Evolutionary conservation across 257 asterid species (phyloP).

Genomic region (Solanum commersonii): DNA sequence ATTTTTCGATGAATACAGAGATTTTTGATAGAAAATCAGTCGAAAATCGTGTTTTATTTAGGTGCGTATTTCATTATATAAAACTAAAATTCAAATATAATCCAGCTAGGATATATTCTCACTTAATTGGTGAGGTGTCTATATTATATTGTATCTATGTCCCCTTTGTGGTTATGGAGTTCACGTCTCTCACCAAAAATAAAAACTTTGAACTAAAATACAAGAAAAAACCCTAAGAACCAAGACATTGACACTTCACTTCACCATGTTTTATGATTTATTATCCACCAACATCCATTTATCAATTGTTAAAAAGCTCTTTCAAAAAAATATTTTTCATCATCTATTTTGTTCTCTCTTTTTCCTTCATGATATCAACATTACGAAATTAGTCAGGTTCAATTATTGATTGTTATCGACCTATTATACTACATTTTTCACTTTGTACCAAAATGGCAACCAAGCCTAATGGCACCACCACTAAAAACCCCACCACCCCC

Average conservation of each 20-base stretch:
- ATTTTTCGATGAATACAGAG: accelerated
- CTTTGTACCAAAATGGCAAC: neutral
- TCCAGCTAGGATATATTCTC: neutral
- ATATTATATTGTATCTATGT: neutral
- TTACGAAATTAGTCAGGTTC: neutral
- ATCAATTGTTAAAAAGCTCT: neutral
- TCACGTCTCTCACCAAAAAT: neutral
- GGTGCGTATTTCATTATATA: accelerated
- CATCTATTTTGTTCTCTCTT: neutral
- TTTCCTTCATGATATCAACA: neutral
- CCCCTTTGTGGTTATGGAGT: neutral
- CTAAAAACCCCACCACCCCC: neutral
- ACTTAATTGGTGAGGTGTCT: neutral
- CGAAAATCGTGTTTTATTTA: neutral
- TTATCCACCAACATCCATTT: neutral
- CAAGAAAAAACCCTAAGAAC: neutral
- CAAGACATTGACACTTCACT: neutral
- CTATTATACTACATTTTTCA: neutral
- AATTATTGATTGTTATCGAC: neutral
- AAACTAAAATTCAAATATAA: neutral
- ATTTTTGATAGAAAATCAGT: accelerated
- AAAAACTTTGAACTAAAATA: neutral
- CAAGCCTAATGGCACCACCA: neutral
- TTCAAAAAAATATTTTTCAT: neutral
- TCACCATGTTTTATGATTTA: neutral